Evolutionary conservation across 257 asterid genomes (phyloP), one percentile per base, ranked within the genome.

Genomic region (Ehretia macrophylla): DNA sequence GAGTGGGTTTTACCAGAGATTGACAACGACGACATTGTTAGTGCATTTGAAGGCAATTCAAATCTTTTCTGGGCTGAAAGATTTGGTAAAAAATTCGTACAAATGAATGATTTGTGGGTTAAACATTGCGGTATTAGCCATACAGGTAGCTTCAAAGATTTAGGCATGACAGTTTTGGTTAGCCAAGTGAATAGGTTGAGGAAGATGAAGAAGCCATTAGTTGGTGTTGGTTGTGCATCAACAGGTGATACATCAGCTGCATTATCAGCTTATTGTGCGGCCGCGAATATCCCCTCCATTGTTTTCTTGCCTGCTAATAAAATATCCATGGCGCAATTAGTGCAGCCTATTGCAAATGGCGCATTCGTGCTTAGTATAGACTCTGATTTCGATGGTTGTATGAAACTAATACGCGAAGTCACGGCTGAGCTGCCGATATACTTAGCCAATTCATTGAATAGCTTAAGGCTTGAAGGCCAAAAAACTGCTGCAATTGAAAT

Each of bases 211-310:
- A 64, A 72, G 10, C 71, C 83, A 5, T 35, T 79, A 5, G 74
- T 65, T 0, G 92, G 85, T 0, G 85, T 84, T 1, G 92, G 85
- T 18, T 84, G 92, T 62, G 87, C 85, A 11, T 78, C 85, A 68
- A 83, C 87, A 8, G 91, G 87, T 1, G 91, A 80, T 59, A 83
- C 91, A 8, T 83, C 91, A 0, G 91, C 87, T 27, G 88, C 88
- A 0, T 71, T 82, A 35, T 79, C 83, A 0, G 85, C 85, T 37
- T 82, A 82, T 60, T 79, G 88, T 55, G 81, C 88, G 4, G 66
- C 83, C 1, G 83, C 85, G 0, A 32, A 59, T 9, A 82, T 82
- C 47, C 88, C 88, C 0, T 76, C 88, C 10, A 74, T 82, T 27
- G 83, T 82, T 4, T 76, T 82, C 68, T 59, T 82, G 11, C 88